These are phyloP conservation scores for Penicillium corylophilum DNA, from an alignment of 2,329 filamentous ascomycete genomes.

Conservation along the genomic window DNA sequence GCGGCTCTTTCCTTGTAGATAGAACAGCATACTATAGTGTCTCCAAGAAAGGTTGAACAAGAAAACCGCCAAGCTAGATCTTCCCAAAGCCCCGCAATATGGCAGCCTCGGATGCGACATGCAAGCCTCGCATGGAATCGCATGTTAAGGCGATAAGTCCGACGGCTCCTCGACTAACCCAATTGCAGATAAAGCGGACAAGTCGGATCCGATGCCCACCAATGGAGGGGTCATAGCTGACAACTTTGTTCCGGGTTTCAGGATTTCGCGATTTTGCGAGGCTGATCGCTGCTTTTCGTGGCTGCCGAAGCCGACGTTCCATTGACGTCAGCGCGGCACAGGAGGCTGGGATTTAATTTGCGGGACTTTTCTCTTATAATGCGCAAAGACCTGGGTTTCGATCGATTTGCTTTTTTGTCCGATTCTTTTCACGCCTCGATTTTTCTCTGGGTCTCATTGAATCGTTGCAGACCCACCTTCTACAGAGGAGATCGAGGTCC, in stretches of 20 bases:
- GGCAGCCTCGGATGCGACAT: not conserved
- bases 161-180: not conserved
- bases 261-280: not conserved
- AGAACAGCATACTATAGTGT: not conserved
- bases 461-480: not conserved
- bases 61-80: not conserved
- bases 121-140: not conserved
- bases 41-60: not conserved
- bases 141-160: no score
- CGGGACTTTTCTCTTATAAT: not conserved
- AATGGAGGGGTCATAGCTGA: not conserved
- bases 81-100: not conserved
- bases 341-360: conserved; percentile 9
- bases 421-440: not conserved
- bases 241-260: conserved; percentile 11
- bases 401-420: not conserved
- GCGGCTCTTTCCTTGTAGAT: not conserved
- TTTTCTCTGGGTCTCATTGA: not conserved
- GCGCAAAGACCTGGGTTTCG: not conserved
- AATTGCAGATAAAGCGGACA: not conserved
- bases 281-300: conserved; percentile 16
- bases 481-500: not conserved
- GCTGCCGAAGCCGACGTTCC: conserved; percentile 13
- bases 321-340: conserved; percentile 23
- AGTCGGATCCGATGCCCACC: not conserved